Evolutionary conservation across 202 grass and related monocot species (phyloP).

Genomic region (Zoysia matrella): DNA sequence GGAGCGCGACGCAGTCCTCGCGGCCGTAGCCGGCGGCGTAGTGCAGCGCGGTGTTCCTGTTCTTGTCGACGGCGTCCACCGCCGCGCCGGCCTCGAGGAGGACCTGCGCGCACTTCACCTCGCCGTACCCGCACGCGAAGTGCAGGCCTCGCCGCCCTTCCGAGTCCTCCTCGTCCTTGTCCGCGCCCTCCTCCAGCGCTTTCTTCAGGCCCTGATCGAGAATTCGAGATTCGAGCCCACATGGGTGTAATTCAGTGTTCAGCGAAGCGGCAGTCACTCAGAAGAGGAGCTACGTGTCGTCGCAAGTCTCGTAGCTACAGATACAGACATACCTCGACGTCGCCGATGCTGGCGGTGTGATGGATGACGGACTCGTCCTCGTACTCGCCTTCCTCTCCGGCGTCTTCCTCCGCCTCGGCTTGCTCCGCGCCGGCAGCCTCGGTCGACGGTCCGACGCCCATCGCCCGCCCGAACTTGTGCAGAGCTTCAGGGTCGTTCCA

Average conservation of each 20-base stretch:
- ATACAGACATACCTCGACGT: slow-evolving; percentile 62
- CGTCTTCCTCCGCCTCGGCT: slow-evolving; percentile 50
- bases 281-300: no score
- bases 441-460: slow-evolving; percentile 62
- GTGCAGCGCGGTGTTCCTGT: slow-evolving; percentile 92
- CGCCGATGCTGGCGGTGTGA: slow-evolving; percentile 83
- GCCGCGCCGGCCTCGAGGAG: slow-evolving; percentile 80
- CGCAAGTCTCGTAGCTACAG: no score
- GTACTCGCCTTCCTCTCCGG: slow-evolving; percentile 64
- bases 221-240: no score
- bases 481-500: slow-evolving; percentile 98
- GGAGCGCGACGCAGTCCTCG: slow-evolving; percentile 84
- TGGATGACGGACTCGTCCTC: slow-evolving; percentile 84
- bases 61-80: slow-evolving; percentile 84
- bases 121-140: slow-evolving; percentile 95
- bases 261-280: neutral
- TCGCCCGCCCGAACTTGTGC: slow-evolving; percentile 84
- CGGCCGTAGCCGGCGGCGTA: slow-evolving; percentile 95
- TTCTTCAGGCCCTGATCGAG: slow-evolving; percentile 60
- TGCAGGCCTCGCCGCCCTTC: slow-evolving; percentile 86
- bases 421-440: slow-evolving; percentile 18
- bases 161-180: slow-evolving; percentile 93
- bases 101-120: slow-evolving; percentile 75
- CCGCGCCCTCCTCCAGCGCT: slow-evolving; percentile 68
- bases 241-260: no score